phyloP scores from a whole-genome alignment of 2,329 filamentous ascomycete genomes.

The Mycosphaerella sp. region DNA sequence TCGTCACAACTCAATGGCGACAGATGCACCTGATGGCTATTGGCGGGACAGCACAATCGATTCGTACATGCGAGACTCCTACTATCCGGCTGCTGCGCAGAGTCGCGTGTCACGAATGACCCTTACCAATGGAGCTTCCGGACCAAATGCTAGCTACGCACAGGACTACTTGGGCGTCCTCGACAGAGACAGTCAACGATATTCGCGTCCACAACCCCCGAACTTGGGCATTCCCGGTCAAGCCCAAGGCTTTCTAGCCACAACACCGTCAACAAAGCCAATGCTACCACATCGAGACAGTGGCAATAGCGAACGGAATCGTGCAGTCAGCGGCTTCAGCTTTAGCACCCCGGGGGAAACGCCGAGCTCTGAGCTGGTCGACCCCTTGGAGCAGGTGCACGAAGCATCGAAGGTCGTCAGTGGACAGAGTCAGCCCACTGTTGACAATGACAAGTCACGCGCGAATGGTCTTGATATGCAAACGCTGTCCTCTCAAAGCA shows the following conservation, averaged over 20 bases:
- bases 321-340: slow-evolving; percentile 22
- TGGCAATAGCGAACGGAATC: slow-evolving; percentile 26
- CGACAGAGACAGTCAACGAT: slow-evolving; percentile 11
- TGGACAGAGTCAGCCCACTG: neutral
- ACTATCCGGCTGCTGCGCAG: slow-evolving; percentile 1
- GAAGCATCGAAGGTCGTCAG: neutral
- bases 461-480: neutral
- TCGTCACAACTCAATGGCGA: slow-evolving; percentile 14
- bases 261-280: slow-evolving; percentile 17
- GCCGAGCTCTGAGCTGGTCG: slow-evolving; percentile 1
- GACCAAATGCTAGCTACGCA: slow-evolving; percentile 1
- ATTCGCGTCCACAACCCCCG: slow-evolving; percentile 5
- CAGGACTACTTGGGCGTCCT: slow-evolving; percentile 6
- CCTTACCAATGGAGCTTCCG: neutral
- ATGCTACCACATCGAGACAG: slow-evolving; percentile 21
- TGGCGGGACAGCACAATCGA: slow-evolving; percentile 26
- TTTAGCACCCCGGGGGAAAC: slow-evolving; percentile 13
- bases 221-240: slow-evolving; percentile 5
- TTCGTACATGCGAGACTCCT: slow-evolving; percentile 22
- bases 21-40: slow-evolving; percentile 15
- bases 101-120: slow-evolving; percentile 1
- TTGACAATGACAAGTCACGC: neutral
- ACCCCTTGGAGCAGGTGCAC: neutral
- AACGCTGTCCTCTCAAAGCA: neutral
- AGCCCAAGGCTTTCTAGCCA: slow-evolving; percentile 8